Evolutionary conservation across 768 basidiomycete species (phyloP), one percentile per base, ranked within the genome.

Genomic region (Russula sp.): DNA sequence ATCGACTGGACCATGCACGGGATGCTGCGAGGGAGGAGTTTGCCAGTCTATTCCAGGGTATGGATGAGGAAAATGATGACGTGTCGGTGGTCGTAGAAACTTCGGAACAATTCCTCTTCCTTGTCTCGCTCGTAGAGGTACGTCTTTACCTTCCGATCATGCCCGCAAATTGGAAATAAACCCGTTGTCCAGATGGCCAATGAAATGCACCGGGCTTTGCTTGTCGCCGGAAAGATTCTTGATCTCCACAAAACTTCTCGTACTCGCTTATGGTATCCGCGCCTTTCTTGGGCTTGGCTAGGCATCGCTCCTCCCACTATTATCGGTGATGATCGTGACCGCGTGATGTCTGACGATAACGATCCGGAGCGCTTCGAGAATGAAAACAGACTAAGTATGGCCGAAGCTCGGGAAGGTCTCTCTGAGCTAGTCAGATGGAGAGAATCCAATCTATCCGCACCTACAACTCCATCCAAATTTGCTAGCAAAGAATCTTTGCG

Each of bases 71-170:
- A 25, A 61, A 67, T 8, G 66, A 61, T 20, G 46, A 60, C 3
- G 56, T 70, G 7, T 68, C 65, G 36, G 8, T 57, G 74, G 29
- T 69, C 72, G 32, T 66, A 65, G 49, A 72, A 75, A 49, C 67
- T 72, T 71, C 71, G 29, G 73, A 76, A 45, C 66, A 74, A 39
- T 77, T 75, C 61, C 70, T 77, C 16, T 76, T 76, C 49, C 73
- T 76, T 66, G 76, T 77, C 34, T 78, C 78, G 3, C 63, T 79
- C 32, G 66, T 80, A n/a, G 78, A 80, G 74, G 78, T 78, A 60
- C 45, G 69, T 45, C 7, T 25, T 34, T 50, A 38, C 22, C 52
- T 57, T 50, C 41, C 39, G 16, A 35, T 35, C 41, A n/a, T n/a
- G 22, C 16, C 32, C 25, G 11, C 51, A 2, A 59, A 16, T 18